A percentile compares a stretch with the other conserved stretches of the same genome.
Conservation (phyloP, 2,329 filamentous ascomycete genomes). For the Nannizziopsis barbatae region DNA sequence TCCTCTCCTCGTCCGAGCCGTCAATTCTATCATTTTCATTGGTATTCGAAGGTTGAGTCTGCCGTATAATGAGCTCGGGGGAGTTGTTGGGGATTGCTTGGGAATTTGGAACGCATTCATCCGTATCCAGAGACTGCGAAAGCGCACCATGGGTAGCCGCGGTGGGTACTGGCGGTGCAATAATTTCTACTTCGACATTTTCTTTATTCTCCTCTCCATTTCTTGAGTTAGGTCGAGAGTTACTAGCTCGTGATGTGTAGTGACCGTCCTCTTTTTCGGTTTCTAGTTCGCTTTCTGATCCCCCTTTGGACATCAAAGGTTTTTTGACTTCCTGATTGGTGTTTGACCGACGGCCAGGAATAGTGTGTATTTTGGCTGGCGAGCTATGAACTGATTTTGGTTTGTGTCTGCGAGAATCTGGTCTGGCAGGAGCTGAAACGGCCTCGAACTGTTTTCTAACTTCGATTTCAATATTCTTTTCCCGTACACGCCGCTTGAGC, state of each 20-base stretch:
- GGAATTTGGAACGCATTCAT: constrained; percentile 17
- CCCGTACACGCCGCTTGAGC: constrained; percentile 26
- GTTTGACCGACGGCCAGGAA: neutral
- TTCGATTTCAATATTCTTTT: constrained; percentile 27
- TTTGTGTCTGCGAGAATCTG: constrained; percentile 12
- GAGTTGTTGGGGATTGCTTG: neutral
- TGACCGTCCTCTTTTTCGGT: constrained; percentile 38
- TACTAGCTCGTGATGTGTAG: constrained; percentile 19
- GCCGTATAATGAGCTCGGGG: neutral
- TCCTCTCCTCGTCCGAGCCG: constrained; percentile 1
- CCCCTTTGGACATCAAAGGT: neutral
- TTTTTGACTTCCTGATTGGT: neutral
- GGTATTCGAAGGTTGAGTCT: constrained; percentile 2
- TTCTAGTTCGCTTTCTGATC: constrained; percentile 21
- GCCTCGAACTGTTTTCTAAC: constrained; percentile 28
- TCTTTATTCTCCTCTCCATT: constrained; percentile 39
- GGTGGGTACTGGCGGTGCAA: constrained; percentile 23
- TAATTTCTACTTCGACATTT: constrained; percentile 28
- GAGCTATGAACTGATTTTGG: constrained; percentile 10
- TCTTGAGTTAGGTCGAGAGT: constrained; percentile 22
- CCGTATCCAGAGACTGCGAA: constrained; percentile 28
- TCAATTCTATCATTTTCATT: neutral
- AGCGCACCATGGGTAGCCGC: constrained; percentile 29
- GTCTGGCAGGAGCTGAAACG: constrained; percentile 26
- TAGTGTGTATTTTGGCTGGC: neutral